These are phyloP conservation scores for Austropuccinia psidii DNA, from an alignment of 1,284 basidiomycete genomes.

Conservation along the genomic window DNA sequence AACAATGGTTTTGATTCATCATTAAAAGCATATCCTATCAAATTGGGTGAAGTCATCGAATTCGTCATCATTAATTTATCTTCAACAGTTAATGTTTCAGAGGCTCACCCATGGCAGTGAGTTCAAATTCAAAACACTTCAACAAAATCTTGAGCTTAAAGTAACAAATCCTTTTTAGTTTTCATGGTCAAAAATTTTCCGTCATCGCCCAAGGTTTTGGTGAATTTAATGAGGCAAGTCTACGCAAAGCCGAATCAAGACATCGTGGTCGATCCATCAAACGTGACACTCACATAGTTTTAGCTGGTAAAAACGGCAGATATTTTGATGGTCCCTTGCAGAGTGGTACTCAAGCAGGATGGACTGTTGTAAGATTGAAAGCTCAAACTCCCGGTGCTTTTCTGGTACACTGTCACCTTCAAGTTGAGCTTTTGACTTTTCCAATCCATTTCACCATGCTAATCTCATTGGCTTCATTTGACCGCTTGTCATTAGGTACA, in stretches of 20 bases:
- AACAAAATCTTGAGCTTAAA: neutral
- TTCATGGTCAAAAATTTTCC: conserved; percentile 16
- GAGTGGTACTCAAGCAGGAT: conserved; percentile 10
- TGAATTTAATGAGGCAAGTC: conserved; percentile 15
- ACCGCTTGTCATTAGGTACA: conserved; percentile 20
- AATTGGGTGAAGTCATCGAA: conserved; percentile 30
- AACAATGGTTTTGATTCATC: conserved; percentile 30
- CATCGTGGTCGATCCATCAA: neutral
- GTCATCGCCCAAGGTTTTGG: conserved; percentile 13
- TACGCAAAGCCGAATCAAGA: conserved; percentile 1
- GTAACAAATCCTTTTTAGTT: neutral
- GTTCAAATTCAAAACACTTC: neutral
- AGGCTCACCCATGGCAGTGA: conserved; percentile 37
- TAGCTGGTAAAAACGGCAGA: conserved; percentile 18
- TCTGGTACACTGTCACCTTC: conserved; percentile 32
- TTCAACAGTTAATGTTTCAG: conserved; percentile 21
- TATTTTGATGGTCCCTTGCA: neutral
- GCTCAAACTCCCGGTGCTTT: conserved; percentile 33
- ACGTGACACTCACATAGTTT: conserved; percentile 24
- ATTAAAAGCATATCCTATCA: conserved; percentile 21
- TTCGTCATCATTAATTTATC: conserved; percentile 20
- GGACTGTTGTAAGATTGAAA: conserved; percentile 28
- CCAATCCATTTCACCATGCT: neutral
- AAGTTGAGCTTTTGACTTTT: neutral
- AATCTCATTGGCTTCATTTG: too few species aligned